Evolutionary conservation across 805 yeast genomes (phyloP).

Genomic region (Candida tammaniensis): DNA sequence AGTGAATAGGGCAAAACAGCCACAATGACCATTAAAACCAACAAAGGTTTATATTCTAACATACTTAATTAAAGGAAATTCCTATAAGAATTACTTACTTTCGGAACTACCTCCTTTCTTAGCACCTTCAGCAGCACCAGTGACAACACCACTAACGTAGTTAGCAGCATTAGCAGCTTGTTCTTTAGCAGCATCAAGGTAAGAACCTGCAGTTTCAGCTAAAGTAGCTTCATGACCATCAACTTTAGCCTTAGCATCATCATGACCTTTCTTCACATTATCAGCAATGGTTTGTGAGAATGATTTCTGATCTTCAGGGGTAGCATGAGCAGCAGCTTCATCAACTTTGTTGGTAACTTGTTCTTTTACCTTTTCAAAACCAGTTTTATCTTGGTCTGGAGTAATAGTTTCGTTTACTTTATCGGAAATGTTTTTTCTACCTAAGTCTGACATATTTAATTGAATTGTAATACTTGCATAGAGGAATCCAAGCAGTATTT

Average conservation of each 20-base stretch:
- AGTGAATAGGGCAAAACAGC: too few species aligned
- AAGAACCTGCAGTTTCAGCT: constrained; percentile 42
- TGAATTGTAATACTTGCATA: neutral
- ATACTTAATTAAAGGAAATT: neutral
- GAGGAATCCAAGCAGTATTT: constrained; percentile 3
- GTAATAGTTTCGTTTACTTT: constrained; percentile 64
- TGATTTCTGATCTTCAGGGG: constrained; percentile 70
- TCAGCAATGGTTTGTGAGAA: constrained; percentile 68
- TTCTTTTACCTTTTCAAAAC: constrained; percentile 69
- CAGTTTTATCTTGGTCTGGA: constrained; percentile 69
- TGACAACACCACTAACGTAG: constrained; percentile 49
- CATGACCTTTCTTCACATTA: constrained; percentile 52
- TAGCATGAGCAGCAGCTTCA: constrained; percentile 52
- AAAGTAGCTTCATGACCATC: constrained; percentile 23
- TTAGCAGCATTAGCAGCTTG: constrained; percentile 53
- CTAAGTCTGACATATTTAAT: constrained; percentile 43
- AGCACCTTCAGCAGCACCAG: constrained; percentile 61
- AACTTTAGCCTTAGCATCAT: constrained; percentile 43
- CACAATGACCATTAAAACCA: too few species aligned
- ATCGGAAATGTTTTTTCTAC: constrained; percentile 74
- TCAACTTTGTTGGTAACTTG: constrained; percentile 64
- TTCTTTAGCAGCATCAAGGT: constrained; percentile 56
- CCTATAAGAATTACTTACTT: constrained; percentile 7
- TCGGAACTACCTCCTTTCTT: constrained; percentile 25
- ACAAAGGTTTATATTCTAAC: too few species aligned